Evolutionary conservation across 2,329 filamentous ascomycete species (phyloP), one percentile per base, ranked within the genome.

Genomic region (Fusarium tupiense): DNA sequence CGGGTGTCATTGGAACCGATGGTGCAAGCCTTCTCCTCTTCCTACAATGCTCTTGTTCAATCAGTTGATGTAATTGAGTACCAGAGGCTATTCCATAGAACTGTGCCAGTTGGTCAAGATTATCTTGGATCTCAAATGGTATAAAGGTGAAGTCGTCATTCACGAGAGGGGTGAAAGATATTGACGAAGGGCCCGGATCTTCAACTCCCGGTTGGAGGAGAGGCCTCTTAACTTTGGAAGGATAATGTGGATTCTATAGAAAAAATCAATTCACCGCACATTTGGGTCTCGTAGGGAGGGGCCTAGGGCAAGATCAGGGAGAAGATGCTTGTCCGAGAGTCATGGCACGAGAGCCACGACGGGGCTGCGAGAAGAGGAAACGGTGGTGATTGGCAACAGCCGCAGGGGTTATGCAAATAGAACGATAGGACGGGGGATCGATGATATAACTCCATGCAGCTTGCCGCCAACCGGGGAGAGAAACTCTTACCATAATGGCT

Each of bases 401-500:
- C 65, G 69, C 69, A 76, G 72, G 74, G 71, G 74, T 69, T 75
- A 76, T 74, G 47, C 74, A 75, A 77, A 75, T 69, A 69, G 69
- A 76, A 64, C 73, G 76, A 79, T 71, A 77, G 76, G 78, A 75
- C 80, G 77, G 75, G 76, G 75, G 76, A 80, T 80, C 78, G 78
- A 81, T 84, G 81, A 85, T 83, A 84, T 84, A 85, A 81, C 78
- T 64, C 79, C 80, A 84, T 86, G 84, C 83, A 85, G 79, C 80
- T 80, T 83, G 81, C 84, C 84, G 82, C 79, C 76, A 79, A 79
- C 77, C 81, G 79, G 80, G 78, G 76, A 82, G 78, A 76, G 80
- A 80, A 80, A 76, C 75, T 80, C 86, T 87, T 86, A 88, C 86
- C 86, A 88, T 87, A 80, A 81, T 85, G 81, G 82, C 79, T 81